Evolutionary conservation across 148 eudicot species (phyloP), one percentile per base, ranked within the genome.

Genomic region (Nepenthes gracilis): DNA sequence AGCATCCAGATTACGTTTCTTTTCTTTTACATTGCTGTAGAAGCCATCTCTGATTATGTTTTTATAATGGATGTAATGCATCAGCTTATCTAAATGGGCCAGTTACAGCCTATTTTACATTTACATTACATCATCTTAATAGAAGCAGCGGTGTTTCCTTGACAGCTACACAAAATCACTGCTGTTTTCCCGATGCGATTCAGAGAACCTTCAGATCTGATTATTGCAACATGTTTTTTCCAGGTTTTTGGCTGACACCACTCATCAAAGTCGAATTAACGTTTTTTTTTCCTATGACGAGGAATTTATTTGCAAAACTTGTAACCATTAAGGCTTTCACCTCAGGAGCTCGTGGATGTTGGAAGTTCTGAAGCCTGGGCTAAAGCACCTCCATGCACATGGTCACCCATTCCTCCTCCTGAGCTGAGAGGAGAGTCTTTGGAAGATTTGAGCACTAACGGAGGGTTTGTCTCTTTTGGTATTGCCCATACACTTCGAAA

Each of bases 381-480:
- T 50, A 89, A 79, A 71, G 84, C 86, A 69, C 99, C 97, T 64
- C 81, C 81, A 65, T 89, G 99, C 78, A 73, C 71, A 48, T 89
- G 95, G 99, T 78, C 99, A 12, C 88, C 97, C 37, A 79, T 86
- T 78, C 95, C 99, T 66, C 97, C 99, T 55, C 81, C 82, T 33
- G 92, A 94, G 67, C 63, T 89, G 67, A 73, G 89, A 80, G 92
- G 97, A 67, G 89, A 84, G 67, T 72, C 72, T 52, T 71, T 84
- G 23, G 81, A 86, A 71, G 95, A 87, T 61, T 77, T 94, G 54
- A 81, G 84, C 81, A 87, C 95, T 35, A 89, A 94, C 63, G 90
- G 87, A 75, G 97, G 99, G 58, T 93, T 93, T 65, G 80, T 89
- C 45, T 75, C 95, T 66, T 89, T 93, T 64, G 96, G 96, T 93